Base-by-base conservation (phyloP, 2,329 filamentous ascomycete genomes). In the Pyrenochaeta sp. region DNA sequence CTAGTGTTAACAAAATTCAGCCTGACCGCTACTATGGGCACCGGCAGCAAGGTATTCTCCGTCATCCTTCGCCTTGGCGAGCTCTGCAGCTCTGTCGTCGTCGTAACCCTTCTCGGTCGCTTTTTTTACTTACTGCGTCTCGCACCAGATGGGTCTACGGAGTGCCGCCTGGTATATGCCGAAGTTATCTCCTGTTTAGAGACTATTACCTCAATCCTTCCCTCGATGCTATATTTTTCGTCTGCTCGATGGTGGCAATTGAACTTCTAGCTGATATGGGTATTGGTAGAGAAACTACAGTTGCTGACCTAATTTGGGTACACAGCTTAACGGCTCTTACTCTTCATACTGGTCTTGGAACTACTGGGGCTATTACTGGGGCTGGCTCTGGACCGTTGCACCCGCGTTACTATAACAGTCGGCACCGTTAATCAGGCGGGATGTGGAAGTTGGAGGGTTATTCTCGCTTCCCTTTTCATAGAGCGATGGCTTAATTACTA, bases 331-430 rank as follows among this genome's bases (percentile, higher is more conserved):
- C 36, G 44, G 42, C 36, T 54, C 54, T 32, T 54, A 49, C 41
- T 37, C 40, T 36, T 57, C 49, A 14, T 23, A 20, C 17, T 57
- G 54, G 54, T 54, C 50, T 33, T 54, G 33, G 14, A 47, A 47
- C 27, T 57, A 57, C 41, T 54, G 49, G 54, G 54, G 54, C 20
- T 54, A 39, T 20, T 53, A 54, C 41, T 57, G 54, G 54, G 54
- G 54, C 31, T 40, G 54, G 15, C 53, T 57, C 45, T 57, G 54
- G 54, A 47, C 4, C 11, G 45, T 50, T 36, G 17, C 45, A 4
- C 36, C 32, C 15, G 5, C 11, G 32, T 14, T 17, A 35, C 32
- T 35, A 17, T 4, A 23, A 9, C 45, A 32, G 30, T 29, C 4
- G 23, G 23, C 23, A 27, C 9, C 4, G 23, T 49, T 45, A 45